These are phyloP conservation scores for Kappamyces sp. DNA, from an alignment of 192 early-diverging fungal genomes.

Conservation along the genomic window DNA sequence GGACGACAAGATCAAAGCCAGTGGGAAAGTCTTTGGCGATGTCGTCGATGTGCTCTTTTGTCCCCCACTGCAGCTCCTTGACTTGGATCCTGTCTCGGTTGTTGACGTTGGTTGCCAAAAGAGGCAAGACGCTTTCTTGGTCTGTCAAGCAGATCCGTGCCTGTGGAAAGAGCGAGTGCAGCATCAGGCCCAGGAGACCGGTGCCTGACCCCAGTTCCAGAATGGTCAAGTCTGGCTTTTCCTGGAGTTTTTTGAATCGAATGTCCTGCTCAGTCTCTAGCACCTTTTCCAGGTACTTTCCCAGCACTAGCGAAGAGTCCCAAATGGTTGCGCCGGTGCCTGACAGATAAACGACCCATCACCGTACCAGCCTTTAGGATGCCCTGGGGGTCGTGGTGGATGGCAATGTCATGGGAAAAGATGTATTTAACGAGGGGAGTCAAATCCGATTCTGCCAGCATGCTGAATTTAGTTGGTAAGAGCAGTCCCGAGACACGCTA, in stretches of 20 bases:
- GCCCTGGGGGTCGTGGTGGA: conserved; percentile 28
- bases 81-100: conserved; percentile 1
- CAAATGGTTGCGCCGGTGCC: conserved; percentile 38
- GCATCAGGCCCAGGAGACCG: conserved; percentile 48
- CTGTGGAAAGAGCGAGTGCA: neutral
- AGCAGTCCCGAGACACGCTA: too few species aligned
- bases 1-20: conserved; percentile 10
- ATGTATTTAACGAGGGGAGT: too few species aligned
- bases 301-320: conserved; percentile 31
- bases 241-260: conserved; percentile 10
- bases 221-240: conserved; percentile 10
- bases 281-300: conserved; percentile 35
- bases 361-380: conserved; percentile 16
- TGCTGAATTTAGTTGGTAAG: too few species aligned
- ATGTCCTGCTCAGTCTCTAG: conserved; percentile 1
- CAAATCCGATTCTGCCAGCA: neutral
- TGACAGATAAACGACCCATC: too few species aligned
- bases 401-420: neutral
- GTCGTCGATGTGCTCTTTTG: neutral
- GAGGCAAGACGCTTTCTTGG: conserved; percentile 31
- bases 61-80: conserved; percentile 5
- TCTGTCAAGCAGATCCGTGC: conserved; percentile 45
- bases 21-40: conserved; percentile 10
- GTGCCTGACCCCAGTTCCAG: conserved; percentile 58
- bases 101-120: conserved; percentile 32